Conservation (phyloP, 352 stramenopile species). For the Aphanomyces cochlioides region DNA sequence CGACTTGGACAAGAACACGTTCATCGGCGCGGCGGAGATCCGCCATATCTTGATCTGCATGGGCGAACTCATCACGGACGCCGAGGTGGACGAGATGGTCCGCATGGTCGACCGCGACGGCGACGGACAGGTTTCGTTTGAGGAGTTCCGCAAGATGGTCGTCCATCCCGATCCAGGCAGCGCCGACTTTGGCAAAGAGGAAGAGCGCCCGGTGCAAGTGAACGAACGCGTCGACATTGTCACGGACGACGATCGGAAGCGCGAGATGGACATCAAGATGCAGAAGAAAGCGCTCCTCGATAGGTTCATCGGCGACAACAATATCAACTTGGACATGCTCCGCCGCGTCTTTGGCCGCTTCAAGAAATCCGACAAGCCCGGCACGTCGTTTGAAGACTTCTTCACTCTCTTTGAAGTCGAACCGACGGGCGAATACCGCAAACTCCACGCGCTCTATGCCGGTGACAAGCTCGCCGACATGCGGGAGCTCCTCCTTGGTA, state of each 20-base stretch:
- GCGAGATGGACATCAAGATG: conserved; percentile 56
- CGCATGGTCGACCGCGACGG: conserved; percentile 89
- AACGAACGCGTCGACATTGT: conserved; percentile 37
- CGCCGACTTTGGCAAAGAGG: conserved; percentile 60
- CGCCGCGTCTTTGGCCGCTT: conserved; percentile 58
- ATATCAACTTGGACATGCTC: conserved; percentile 58
- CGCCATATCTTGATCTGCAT: conserved; percentile 93
- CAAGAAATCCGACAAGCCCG: conserved; percentile 50
- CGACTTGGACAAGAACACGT: conserved; percentile 92
- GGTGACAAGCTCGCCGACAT: conserved; percentile 76
- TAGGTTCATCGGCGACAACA: conserved; percentile 64
- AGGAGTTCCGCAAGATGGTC: conserved; percentile 87
- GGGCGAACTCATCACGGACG: conserved; percentile 93
- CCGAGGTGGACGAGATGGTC: conserved; percentile 93
- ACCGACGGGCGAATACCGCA: conserved; percentile 83
- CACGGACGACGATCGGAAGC: conserved; percentile 49
- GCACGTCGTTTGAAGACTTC: conserved; percentile 72
- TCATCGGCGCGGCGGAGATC: conserved; percentile 89
- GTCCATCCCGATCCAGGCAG: conserved; percentile 86
- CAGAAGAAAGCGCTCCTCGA: conserved; percentile 70
- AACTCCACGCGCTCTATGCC: conserved; percentile 83
- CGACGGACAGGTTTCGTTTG: conserved; percentile 90
- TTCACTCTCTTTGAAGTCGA: conserved; percentile 84
- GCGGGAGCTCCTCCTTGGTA: conserved; percentile 84
- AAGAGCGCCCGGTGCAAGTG: conserved; percentile 31